Conservation (phyloP, 495 filamentous ascomycete species). For the Bacidia gigantensis region DNA sequence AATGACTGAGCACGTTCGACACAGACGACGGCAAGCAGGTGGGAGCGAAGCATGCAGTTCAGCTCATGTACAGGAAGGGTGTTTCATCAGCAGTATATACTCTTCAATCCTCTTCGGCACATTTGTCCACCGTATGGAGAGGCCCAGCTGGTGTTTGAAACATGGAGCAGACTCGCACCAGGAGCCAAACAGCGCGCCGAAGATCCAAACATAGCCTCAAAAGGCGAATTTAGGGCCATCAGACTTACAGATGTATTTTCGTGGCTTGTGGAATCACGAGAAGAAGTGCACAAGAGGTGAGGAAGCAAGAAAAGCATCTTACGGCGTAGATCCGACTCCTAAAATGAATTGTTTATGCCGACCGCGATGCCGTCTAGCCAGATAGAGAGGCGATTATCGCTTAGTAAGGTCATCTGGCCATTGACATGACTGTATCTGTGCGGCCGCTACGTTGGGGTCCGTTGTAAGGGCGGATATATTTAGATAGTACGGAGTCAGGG, state of each 20-base stretch:
- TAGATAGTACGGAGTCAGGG: too few relatives aligned
- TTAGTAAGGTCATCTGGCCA: not conserved
- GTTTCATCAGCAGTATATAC: not conserved
- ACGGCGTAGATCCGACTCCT: not conserved
- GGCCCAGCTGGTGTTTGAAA: not conserved
- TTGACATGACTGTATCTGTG: not conserved
- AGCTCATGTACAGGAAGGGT: not conserved
- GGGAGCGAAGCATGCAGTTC: too few relatives aligned
- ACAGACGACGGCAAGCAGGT: too few relatives aligned
- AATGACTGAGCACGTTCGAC: too few relatives aligned
- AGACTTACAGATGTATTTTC: not conserved
- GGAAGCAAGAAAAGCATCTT: not conserved
- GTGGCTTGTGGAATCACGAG: not conserved
- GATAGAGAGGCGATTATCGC: not conserved
- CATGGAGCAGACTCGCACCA: not conserved
- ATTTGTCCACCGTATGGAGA: not conserved
- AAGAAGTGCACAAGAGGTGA: not conserved
- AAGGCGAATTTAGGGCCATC: not conserved
- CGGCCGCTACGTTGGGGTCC: not conserved
- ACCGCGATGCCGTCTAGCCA: not conserved
- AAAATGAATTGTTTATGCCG: not conserved
- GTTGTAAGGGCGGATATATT: not conserved
- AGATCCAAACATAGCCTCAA: conserved; percentile 5
- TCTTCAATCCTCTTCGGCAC: not conserved
- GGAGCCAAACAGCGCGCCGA: not conserved